Conservation (phyloP, 441 rosid species). For the Euphorbia corollata region DNA sequence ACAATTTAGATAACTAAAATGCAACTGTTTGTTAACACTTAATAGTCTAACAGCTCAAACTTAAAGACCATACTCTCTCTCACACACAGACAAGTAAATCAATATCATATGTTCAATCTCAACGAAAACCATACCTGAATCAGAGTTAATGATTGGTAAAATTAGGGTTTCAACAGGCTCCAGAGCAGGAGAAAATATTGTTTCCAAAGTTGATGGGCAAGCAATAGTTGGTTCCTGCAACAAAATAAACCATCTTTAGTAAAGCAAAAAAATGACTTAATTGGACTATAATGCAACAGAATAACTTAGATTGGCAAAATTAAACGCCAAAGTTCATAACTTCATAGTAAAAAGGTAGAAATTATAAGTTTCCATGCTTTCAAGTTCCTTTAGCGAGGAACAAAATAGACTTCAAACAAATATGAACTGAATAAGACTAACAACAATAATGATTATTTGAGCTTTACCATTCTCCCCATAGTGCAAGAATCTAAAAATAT, state of each 20-base stretch:
- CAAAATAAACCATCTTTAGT: constrained; percentile 12
- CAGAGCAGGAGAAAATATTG: constrained; percentile 57
- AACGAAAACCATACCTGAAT: constrained; percentile 30
- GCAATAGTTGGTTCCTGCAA: constrained; percentile 40
- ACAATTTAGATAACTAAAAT: no score
- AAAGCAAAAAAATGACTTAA: neutral
- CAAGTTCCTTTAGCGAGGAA: neutral
- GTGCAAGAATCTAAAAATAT: constrained; percentile 31
- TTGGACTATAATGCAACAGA: neutral
- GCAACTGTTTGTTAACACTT: no score
- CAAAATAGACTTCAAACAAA: neutral
- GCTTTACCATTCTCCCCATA: constrained; percentile 32
- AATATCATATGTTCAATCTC: neutral
- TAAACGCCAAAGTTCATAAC: neutral
- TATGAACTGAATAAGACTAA: constrained; percentile 4
- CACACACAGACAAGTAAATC: neutral
- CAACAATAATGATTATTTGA: constrained; percentile 5
- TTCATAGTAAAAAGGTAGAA: constrained; percentile 1
- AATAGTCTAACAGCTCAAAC: no score
- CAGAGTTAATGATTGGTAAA: constrained; percentile 29
- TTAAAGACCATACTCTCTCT: neutral
- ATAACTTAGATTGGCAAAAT: neutral
- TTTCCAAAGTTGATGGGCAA: constrained; percentile 38
- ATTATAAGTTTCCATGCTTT: neutral
- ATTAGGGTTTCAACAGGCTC: constrained; percentile 35